A percentile compares a stretch with the other conserved stretches of the same genome.
phyloP scores from a whole-genome alignment of 2,329 filamentous ascomycete species.

The Cladosporium colombiae region DNA sequence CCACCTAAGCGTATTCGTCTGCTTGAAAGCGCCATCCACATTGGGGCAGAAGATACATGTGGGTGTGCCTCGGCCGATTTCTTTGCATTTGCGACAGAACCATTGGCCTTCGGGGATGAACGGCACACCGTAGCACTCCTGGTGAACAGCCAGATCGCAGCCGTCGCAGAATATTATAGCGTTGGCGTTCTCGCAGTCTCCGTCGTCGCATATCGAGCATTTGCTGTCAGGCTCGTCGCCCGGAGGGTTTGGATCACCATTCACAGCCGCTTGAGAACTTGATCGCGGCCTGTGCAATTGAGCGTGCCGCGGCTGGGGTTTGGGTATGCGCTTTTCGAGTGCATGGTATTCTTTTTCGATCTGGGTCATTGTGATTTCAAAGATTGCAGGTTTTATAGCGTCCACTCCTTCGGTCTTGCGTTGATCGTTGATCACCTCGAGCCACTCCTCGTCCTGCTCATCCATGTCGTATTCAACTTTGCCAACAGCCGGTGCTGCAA shows the following conservation, averaged over 20 bases:
- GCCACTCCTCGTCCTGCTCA: constrained; percentile 96
- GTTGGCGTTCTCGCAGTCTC: constrained; percentile 99
- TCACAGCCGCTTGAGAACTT: constrained; percentile 91
- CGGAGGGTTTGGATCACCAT: constrained; percentile 77
- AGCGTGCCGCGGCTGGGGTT: constrained; percentile 92
- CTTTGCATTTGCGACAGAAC: constrained; percentile 94
- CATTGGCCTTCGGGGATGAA: constrained; percentile 99
- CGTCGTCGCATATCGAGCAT: constrained; percentile 96
- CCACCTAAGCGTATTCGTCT: constrained; percentile 95
- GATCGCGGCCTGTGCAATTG: constrained; percentile 91
- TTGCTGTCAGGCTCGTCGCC: constrained; percentile 97
- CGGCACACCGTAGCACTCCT: constrained; percentile 97
- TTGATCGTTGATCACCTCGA: constrained; percentile 78
- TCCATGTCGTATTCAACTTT: constrained; percentile 99
- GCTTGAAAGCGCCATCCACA: constrained; percentile 96
- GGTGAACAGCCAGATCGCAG: constrained; percentile 94
- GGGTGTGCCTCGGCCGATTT: constrained; percentile 87
- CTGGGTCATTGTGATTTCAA: constrained; percentile 97
- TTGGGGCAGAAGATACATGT: constrained; percentile 99
- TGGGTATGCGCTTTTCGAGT: constrained; percentile 92
- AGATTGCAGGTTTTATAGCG: constrained; percentile 85
- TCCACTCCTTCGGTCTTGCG: constrained; percentile 75
- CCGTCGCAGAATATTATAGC: constrained; percentile 99
- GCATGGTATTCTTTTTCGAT: constrained; percentile 99
- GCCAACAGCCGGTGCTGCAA: constrained; percentile 58